phyloP scores from a whole-genome alignment of 73 alveolate species.

The Uronychia binucleata region DNA sequence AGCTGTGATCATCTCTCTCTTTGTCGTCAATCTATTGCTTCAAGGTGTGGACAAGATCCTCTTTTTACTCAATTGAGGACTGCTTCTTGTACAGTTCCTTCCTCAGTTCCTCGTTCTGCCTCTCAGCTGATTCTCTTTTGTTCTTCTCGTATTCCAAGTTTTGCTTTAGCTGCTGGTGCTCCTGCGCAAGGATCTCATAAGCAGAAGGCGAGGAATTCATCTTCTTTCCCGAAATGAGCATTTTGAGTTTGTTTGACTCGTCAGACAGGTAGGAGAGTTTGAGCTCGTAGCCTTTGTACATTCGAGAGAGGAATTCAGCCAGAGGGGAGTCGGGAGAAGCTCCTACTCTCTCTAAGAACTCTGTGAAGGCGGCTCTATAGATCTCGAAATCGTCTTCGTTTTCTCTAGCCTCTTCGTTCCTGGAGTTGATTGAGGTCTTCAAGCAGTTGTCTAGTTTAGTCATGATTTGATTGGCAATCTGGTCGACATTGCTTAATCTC shows the following conservation, averaged over 20 bases:
- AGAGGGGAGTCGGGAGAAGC: neutral
- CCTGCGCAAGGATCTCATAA: neutral
- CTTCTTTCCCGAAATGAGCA: neutral
- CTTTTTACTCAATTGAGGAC: neutral
- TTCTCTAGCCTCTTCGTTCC: neutral
- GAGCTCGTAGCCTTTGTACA: neutral
- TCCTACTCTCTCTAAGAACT: neutral
- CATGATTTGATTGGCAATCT: neutral
- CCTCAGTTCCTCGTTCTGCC: neutral
- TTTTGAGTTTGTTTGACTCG: neutral
- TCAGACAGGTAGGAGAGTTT: neutral
- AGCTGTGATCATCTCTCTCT: neutral
- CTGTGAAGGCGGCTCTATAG: neutral
- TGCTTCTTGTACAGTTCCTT: neutral
- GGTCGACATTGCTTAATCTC: neutral
- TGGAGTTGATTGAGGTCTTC: neutral
- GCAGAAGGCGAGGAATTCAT: neutral
- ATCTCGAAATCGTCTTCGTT: neutral
- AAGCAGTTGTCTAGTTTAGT: neutral
- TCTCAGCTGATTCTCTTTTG: neutral
- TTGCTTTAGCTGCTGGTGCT: neutral
- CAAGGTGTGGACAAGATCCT: neutral
- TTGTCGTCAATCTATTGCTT: neutral
- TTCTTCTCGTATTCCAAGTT: neutral
- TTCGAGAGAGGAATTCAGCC: neutral